Evolutionary conservation across 2,329 filamentous ascomycete genomes (phyloP).

Genomic region (Dactylellina cionopaga): DNA sequence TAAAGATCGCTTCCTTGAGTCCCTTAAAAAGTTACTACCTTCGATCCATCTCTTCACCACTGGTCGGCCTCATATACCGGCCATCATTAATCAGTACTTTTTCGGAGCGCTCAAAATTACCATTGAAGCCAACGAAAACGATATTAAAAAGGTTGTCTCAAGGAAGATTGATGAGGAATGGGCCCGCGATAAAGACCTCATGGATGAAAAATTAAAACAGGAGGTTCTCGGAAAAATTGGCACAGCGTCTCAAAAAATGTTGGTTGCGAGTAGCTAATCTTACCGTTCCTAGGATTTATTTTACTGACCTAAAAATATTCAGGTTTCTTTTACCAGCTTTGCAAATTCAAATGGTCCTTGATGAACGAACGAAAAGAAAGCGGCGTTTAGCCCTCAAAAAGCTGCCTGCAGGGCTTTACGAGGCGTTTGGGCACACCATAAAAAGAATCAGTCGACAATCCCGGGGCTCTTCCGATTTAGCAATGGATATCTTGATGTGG

Average conservation of each 20-base stretch:
- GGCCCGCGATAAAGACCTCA: conserved; percentile 13
- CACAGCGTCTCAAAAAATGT: conserved; percentile 13
- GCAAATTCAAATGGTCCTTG: conserved; percentile 16
- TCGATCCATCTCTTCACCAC: conserved; percentile 18
- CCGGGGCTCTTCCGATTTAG: neutral
- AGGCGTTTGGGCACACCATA: conserved; percentile 10
- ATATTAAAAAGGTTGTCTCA: conserved; percentile 24
- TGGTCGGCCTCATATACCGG: conserved; percentile 19
- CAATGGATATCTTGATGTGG: conserved; percentile 29
- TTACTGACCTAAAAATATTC: neutral
- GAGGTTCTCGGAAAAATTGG: conserved; percentile 7
- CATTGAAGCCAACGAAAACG: conserved; percentile 23
- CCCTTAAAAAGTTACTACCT: conserved; percentile 9
- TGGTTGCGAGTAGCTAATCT: neutral
- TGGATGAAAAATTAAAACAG: conserved; percentile 33
- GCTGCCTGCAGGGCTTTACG: conserved; percentile 10
- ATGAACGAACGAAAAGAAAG: conserved; percentile 12
- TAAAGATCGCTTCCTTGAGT: conserved; percentile 4
- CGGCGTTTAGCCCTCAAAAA: conserved; percentile 9
- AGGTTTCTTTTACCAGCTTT: conserved; percentile 28
- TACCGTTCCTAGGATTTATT: neutral
- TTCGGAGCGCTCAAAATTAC: neutral
- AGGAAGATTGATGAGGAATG: conserved; percentile 14
- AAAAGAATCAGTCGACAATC: conserved; percentile 24
- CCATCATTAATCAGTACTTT: conserved; percentile 20